Base-by-base conservation (phyloP, 2,329 filamentous ascomycete genomes). In the Esteya vermicola region DNA sequence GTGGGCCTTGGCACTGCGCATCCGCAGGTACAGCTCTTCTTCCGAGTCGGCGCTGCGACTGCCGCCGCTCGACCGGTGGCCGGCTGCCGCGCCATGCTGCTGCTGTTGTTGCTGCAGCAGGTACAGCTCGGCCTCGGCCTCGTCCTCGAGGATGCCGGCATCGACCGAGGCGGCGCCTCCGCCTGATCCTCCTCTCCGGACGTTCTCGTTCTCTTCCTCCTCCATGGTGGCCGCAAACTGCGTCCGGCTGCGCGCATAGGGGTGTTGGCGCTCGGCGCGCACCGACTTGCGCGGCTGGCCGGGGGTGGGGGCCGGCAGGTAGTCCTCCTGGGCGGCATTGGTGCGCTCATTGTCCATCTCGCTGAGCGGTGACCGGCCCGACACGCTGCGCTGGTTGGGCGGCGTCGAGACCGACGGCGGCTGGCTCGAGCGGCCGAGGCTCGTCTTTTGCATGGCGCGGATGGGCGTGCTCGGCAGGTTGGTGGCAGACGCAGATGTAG, bases 241-340 rank as follows among this genome's bases (percentile, higher is more conserved):
- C 58, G 20, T 68, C 70, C 42, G 78, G 70, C 38, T 75, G 62
- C 55, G 53, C 32, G 47, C 41, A 58, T 88, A 83, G 10, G 81
- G 76, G 56, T 88, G 75, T 50, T 85, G 81, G 21, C 81, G 75
- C 51, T 88, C 85, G 44, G 30, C 72, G 42, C 85, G 78, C 48
- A 78, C 80, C 14, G 81, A 82, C 68, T 98, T 96, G 46, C 91
- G 78, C 22, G 91, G 91, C 57, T 98, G 91, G 3, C 91, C 91
- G 1, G 91, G 91, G 5, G 91, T 98, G 4, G 91, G 91, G 1
- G 88, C 89, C 3, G 91, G 91, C 6, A 98, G 72, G 51, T 93
- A 93, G 55, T 95, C 88, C 48, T 95, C 86, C 53, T 84, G 75
- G n/a, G 77, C 70, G 37, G 74, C 71, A 49, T 73, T 76, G 53